Conservation (phyloP, 306 rosid genomes). For the Trifolium subterraneum region DNA sequence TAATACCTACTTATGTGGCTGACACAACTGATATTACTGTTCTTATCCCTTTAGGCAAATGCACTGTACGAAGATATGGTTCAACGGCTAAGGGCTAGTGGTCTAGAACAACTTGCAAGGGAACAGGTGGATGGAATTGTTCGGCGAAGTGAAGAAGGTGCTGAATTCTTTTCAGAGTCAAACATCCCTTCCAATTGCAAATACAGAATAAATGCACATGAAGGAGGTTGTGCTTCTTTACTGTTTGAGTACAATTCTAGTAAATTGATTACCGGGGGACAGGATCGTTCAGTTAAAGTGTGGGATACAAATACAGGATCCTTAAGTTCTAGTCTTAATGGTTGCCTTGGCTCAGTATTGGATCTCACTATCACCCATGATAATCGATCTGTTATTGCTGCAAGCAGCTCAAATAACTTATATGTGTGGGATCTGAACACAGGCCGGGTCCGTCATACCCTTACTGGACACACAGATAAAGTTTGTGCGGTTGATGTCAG, state of each 20-base stretch:
- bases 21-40: constrained; percentile 25
- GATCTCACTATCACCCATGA: constrained; percentile 89
- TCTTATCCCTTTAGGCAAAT: constrained; percentile 67
- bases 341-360: constrained; percentile 94
- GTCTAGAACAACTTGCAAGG: constrained; percentile 86
- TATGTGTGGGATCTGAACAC: constrained; percentile 83
- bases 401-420: constrained; percentile 96
- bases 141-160: constrained; percentile 95
- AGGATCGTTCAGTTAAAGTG: constrained; percentile 80
- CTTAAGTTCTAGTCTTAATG: constrained; percentile 61
- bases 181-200: constrained; percentile 75
- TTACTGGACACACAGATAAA: constrained; percentile 92
- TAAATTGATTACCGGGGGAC: constrained; percentile 90
- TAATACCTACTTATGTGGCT: constrained; percentile 25
- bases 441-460: constrained; percentile 87
- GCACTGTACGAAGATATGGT: constrained; percentile 89
- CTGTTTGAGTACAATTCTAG: constrained; percentile 79
- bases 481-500: constrained; percentile 96
- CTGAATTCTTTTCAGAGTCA: constrained; percentile 82
- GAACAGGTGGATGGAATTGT: constrained; percentile 99
- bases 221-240: constrained; percentile 92
- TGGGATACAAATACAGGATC: constrained; percentile 92
- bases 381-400: constrained; percentile 87
- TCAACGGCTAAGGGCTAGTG: constrained; percentile 75
- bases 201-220: constrained; percentile 78